phyloP scores from a whole-genome alignment of 345 rosid genomes.

The Linum tenue region DNA sequence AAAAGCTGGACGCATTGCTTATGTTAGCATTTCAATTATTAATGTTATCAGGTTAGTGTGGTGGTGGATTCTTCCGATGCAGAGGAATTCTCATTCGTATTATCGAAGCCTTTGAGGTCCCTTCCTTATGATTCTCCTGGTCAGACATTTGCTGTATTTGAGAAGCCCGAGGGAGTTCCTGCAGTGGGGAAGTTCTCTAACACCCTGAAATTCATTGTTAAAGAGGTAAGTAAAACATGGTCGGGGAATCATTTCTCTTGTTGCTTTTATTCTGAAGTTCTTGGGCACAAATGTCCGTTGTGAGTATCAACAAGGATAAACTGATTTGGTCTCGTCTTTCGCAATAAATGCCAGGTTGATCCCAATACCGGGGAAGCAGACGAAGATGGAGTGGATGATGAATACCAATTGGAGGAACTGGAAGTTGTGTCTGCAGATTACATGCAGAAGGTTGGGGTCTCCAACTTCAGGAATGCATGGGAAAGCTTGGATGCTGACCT shows the following conservation, averaged over 20 bases:
- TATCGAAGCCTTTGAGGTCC: slow-evolving; percentile 61
- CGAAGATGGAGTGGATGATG: slow-evolving; percentile 97
- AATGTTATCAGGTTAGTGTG: slow-evolving; percentile 59
- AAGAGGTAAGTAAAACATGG: slow-evolving; percentile 46
- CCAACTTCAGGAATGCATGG: slow-evolving; percentile 98
- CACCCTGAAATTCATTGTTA: slow-evolving; percentile 72
- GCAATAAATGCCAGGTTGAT: slow-evolving; percentile 55
- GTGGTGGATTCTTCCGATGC: slow-evolving; percentile 88
- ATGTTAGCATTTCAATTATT: slow-evolving; percentile 6
- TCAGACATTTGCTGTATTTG: slow-evolving; percentile 80
- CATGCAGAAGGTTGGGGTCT: slow-evolving; percentile 72
- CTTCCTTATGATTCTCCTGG: slow-evolving; percentile 95
- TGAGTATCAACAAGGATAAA: not conserved
- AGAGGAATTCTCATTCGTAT: slow-evolving; percentile 61
- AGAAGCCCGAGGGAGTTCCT: slow-evolving; percentile 73
- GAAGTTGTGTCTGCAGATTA: slow-evolving; percentile 92
- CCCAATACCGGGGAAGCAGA: slow-evolving; percentile 79
- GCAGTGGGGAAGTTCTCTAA: slow-evolving; percentile 88
- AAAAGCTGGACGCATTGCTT: slow-evolving; percentile 4
- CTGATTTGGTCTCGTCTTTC: not conserved
- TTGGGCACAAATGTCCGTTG: no score
- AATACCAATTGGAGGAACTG: slow-evolving; percentile 92
- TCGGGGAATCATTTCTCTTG: not conserved
- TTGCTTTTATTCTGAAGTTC: not conserved
- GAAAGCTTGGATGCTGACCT: slow-evolving; percentile 65